phyloP scores from a whole-genome alignment of 2,329 filamentous ascomycete species.

The Colletotrichum shisoi region DNA sequence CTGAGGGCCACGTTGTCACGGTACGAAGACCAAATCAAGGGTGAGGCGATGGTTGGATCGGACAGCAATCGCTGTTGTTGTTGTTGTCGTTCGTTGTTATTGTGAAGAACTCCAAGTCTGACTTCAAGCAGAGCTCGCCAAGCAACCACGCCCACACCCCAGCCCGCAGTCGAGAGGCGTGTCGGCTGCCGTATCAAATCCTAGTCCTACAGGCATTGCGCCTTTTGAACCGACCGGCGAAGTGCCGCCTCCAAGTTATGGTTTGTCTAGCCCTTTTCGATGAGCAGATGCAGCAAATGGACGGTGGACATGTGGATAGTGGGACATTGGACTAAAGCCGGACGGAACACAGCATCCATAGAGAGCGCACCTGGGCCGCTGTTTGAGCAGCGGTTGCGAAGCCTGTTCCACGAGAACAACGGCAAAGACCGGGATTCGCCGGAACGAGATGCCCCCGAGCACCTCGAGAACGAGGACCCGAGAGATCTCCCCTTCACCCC shows the following conservation, averaged over 20 bases:
- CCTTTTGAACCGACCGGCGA: slow-evolving; percentile 32
- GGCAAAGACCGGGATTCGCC: slow-evolving; percentile 27
- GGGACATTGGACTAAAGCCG: background rate
- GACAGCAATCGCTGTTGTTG: no score
- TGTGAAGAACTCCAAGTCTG: background rate
- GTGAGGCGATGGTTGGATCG: background rate
- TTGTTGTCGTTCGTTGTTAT: no score
- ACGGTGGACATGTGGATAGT: no score
- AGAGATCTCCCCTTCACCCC: slow-evolving; percentile 30
- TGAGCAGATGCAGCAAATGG: background rate
- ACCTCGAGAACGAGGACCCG: slow-evolving; percentile 18
- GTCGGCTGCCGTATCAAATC: slow-evolving; percentile 22
- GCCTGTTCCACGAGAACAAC: slow-evolving; percentile 33
- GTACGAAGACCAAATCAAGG: slow-evolving; percentile 31
- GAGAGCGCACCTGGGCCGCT: slow-evolving; percentile 32
- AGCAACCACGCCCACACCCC: slow-evolving; percentile 14
- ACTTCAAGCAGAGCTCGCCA: slow-evolving; percentile 19
- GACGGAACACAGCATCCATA: slow-evolving; percentile 22
- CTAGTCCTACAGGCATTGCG: slow-evolving; percentile 32
- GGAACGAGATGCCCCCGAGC: slow-evolving; percentile 19
- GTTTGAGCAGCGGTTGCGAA: slow-evolving; percentile 29
- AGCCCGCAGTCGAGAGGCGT: slow-evolving; percentile 1
- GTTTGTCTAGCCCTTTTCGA: background rate
- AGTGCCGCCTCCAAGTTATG: slow-evolving; percentile 34
- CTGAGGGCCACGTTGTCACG: slow-evolving; percentile 28